A percentile compares a stretch with the other conserved stretches of the same genome.
Conservation (phyloP, 192 early-diverging fungal species). For the Mortierella antarctica region DNA sequence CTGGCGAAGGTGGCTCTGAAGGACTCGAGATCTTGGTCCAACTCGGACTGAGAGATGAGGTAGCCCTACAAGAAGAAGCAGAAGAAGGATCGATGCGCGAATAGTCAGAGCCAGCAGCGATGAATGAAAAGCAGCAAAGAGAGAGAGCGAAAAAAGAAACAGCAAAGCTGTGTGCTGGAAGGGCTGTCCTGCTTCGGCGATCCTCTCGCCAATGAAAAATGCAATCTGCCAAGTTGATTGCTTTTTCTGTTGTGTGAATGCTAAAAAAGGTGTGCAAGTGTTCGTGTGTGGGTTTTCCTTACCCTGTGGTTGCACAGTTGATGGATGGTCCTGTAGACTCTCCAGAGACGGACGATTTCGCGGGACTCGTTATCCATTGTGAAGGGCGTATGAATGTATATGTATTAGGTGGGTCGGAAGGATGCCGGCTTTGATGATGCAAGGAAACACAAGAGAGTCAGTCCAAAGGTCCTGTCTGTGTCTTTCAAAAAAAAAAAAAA, state of each 20-base stretch:
- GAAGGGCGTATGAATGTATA: neutral
- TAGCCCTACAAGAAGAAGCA: conserved; percentile 71
- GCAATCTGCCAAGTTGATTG: neutral
- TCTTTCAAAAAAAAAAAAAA: too few species aligned
- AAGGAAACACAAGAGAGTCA: neutral
- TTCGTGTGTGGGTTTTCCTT: conserved; percentile 11
- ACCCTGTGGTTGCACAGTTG: conserved; percentile 91
- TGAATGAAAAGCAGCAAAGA: neutral
- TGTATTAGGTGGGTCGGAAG: neutral
- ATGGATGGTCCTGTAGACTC: conserved; percentile 89
- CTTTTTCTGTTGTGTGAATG: neutral
- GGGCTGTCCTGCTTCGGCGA: too few species aligned
- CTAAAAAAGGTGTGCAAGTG: neutral
- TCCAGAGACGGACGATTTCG: conserved; percentile 81
- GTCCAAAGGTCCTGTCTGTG: too few species aligned
- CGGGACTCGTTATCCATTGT: conserved; percentile 56
- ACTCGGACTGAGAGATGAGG: conserved; percentile 79
- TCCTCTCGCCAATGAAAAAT: too few species aligned
- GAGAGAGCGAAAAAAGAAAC: too few species aligned
- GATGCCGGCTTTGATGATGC: too few species aligned
- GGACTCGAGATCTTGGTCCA: conserved; percentile 84
- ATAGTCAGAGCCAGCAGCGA: neutral
- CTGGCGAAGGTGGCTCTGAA: conserved; percentile 78
- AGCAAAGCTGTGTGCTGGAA: too few species aligned
- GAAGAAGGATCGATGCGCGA: neutral